Base-by-base conservation (phyloP, 345 rosid genomes). In the Mangifera indica region DNA sequence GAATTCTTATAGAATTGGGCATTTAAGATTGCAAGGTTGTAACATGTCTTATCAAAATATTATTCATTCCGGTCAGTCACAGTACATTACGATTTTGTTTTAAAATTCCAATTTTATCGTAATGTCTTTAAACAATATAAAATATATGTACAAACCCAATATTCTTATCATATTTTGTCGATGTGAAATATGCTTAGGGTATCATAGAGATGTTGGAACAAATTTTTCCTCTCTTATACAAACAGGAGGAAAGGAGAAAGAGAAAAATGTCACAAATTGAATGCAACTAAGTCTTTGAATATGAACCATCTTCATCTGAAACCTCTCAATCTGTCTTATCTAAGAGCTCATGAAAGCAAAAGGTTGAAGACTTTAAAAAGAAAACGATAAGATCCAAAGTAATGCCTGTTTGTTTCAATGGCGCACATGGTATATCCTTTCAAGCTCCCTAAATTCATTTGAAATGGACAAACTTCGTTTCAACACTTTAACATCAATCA, bases 391-490 rank as follows among this genome's bases (percentile, higher is more conserved):
- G 61, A 63, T 61, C 5, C n/a, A 63, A 63, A 32, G 56, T 63
- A 20, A 24, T 14, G 7, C 42, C 7, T 40, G 37, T 34, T 34
- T 37, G 1, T 25, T 68, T 61, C 18, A 14, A 24, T 40, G 53
- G 51, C 37, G 26, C 69, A 54, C 57, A 61, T 58, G 62, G 60
- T 15, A 52, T 48, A 29, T 21, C 15, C 53, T 62, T 29, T 44
- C 61, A n/a, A 11, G 3, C 10, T 54, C 55, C 0, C 32, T 29
- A 46, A 20, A 18, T 54, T 59, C 63, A 72, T 46, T 54, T 67
- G 76, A 66, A 77, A 66, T 53, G 17, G 64, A 77, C 76, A 77
- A 65, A 59, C 75, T 57, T 59, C 20, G 49, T 61, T 53, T 63
- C 56, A 40, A 5, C 7, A 10, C 24, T 18, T 26, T 20, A 66